Percentiles rank a stretch among this genome's conserved stretches.
Conservation (phyloP, 176 grass and related monocot species). For the Oryza punctata region DNA sequence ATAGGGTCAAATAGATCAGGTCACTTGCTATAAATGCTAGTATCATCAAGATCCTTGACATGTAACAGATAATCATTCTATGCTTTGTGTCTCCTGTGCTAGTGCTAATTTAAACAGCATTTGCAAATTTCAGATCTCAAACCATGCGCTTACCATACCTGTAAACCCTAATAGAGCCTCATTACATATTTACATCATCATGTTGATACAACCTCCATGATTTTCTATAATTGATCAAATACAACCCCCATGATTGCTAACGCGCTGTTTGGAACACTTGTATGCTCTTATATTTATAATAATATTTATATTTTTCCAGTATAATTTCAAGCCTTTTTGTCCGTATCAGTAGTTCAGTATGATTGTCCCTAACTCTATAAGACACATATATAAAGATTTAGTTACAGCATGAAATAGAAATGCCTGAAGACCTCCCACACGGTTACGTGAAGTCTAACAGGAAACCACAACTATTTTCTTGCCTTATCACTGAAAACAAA, state of each 20-base stretch:
- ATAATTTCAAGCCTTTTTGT: background rate
- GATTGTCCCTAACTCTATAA: background rate
- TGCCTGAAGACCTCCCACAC: background rate
- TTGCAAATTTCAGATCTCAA: background rate
- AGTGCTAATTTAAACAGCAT: background rate
- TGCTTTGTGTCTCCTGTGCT: background rate
- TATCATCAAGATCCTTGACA: background rate
- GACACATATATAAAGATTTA: background rate
- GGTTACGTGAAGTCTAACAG: background rate
- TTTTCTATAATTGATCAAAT: background rate
- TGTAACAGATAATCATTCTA: background rate
- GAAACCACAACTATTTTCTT: background rate
- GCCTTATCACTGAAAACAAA: background rate
- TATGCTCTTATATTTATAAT: background rate
- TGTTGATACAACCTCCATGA: background rate
- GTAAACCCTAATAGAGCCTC: background rate
- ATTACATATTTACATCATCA: background rate
- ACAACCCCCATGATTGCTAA: background rate
- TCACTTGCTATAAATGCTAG: background rate
- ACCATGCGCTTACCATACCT: background rate
- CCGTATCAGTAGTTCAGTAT: background rate
- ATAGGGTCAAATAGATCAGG: background rate
- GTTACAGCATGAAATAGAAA: background rate
- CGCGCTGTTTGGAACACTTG: background rate
- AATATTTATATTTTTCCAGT: background rate